These are phyloP conservation scores for Salicornia ramosissima DNA, from an alignment of 148 eudicot genomes.

Conservation along the genomic window DNA sequence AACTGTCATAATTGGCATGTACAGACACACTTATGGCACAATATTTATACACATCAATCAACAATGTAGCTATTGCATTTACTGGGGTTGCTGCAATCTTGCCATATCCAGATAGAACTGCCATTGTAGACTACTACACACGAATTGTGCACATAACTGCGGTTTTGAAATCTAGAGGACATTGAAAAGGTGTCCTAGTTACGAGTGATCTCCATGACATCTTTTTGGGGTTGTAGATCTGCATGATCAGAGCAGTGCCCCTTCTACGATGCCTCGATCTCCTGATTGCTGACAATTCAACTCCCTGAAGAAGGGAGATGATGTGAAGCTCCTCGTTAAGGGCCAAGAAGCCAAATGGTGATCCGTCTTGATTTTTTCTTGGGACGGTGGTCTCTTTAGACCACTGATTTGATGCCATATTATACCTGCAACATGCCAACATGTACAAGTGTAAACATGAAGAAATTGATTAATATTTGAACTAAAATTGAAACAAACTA, in stretches of 20 bases:
- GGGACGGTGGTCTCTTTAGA: constrained; percentile 65
- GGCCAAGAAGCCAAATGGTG: constrained; percentile 65
- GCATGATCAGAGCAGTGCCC: constrained; percentile 47
- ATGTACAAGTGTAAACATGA: not conserved
- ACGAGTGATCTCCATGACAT: constrained; percentile 71
- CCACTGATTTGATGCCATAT: constrained; percentile 64
- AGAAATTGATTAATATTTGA: too few species aligned
- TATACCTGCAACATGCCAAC: constrained; percentile 40
- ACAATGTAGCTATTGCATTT: not conserved
- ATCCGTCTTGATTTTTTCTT: constrained; percentile 42
- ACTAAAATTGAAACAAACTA: too few species aligned
- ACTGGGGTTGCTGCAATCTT: not conserved
- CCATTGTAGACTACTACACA: constrained; percentile 35
- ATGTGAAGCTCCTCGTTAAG: constrained; percentile 60
- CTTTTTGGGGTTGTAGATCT: constrained; percentile 60
- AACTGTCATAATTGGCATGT: not conserved
- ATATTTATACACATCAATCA: not conserved
- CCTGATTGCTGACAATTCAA: constrained; percentile 41
- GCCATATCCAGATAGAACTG: not conserved
- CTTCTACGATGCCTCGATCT: constrained; percentile 49
- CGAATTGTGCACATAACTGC: constrained; percentile 70
- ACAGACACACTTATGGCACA: not conserved
- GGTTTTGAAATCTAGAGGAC: constrained; percentile 58
- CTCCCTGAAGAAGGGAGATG: constrained; percentile 43
- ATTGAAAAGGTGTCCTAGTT: constrained; percentile 53